Evolutionary conservation across 257 asterid species (phyloP), one percentile per base, ranked within the genome.

Genomic region (Pogostemon cablin): DNA sequence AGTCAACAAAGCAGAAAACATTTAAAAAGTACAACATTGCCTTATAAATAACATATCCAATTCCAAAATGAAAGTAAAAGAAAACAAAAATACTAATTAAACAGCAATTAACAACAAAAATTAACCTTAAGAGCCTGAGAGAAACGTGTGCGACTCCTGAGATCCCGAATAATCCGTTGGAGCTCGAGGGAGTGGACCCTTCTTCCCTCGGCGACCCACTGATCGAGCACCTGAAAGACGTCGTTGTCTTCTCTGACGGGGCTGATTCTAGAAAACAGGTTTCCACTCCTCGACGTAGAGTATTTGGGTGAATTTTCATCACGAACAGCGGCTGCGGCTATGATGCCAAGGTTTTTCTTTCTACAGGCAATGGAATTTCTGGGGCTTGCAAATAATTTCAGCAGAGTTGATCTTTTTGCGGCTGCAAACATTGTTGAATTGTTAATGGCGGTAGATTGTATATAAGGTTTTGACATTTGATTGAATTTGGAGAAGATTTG

Each of bases 191-290:
- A 43, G 39, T 78, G 62, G 34, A 83, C 72, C 48, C 75, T 71
- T 69, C 86, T 73, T 47, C 95, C 91, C 73, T 85, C 95, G 42
- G 75, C 78, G 55, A 85, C 81, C 95, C 95, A 87, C 48, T 83
- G 80, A 67, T 87, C 85, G 69, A 85, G 75, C 68, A 81, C 84
- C 66, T 74, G 84, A 34, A 82, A 76, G 4, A 85, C 75, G 40
- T 72, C 85, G 73, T 60, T 47, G n/a, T 83, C 79, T 37, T 63
- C 61, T 38, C 75, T 77, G 40, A 83, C 61, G 52, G 85, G 86
- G 65, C 81, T 83, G 38, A 87, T 85, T 77, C 89, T 82, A 61
- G 95, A 83, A 57, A 81, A 83, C 81, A 87, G 50, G 64, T 80
- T 81, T 12, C 87, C 82, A 38, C 62, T 65, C 72, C 78, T 70